Percentiles rank a stretch among this genome's conserved stretches.
Evolutionary conservation across 257 asterid genomes (phyloP).

Genomic region (Coffea canephora): DNA sequence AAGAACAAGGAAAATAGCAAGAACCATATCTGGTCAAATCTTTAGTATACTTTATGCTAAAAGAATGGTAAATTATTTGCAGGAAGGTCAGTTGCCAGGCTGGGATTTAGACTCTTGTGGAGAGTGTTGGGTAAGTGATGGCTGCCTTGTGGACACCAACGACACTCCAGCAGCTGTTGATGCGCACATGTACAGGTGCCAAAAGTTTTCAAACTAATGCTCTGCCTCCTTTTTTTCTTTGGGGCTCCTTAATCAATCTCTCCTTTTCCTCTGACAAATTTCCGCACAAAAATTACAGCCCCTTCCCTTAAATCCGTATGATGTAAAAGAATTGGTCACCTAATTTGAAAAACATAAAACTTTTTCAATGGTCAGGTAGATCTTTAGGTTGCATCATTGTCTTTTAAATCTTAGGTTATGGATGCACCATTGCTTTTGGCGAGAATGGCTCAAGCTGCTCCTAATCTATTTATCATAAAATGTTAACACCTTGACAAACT

Average conservation of each 20-base stretch:
- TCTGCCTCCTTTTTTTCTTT: neutral
- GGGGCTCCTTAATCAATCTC: neutral
- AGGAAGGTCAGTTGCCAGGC: conserved; percentile 69
- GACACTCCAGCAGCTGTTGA: conserved; percentile 76
- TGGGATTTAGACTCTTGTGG: conserved; percentile 91
- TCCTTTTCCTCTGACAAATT: neutral
- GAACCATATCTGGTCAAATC: neutral
- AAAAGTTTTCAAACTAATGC: neutral
- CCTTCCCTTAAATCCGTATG: no score
- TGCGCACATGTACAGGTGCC: conserved; percentile 87
- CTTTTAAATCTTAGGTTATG: no score
- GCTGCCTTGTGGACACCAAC: conserved; percentile 85
- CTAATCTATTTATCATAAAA: no score
- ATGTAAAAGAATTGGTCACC: no score
- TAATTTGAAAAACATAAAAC: no score
- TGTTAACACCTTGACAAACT: neutral
- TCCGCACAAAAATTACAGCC: no score
- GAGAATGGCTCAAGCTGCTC: no score
- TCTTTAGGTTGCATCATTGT: no score
- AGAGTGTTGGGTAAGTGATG: conserved; percentile 94
- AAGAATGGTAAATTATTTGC: neutral
- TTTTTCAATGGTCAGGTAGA: no score
- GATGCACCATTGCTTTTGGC: no score
- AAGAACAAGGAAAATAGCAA: neutral
- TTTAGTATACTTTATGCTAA: neutral